Conservation (phyloP, 164 flowering plant species). For the Hamamelis virginiana region DNA sequence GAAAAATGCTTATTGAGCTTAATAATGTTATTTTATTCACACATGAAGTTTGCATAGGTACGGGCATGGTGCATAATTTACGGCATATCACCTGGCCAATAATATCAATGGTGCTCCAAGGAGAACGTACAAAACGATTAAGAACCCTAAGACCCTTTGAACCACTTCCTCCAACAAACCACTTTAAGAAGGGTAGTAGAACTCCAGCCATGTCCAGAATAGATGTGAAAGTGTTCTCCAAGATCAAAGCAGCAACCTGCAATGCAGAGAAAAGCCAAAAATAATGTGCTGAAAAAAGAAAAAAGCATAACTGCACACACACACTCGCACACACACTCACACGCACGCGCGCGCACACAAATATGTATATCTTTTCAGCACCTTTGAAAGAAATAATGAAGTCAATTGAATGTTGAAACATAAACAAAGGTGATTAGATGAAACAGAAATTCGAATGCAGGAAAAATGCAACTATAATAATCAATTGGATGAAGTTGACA, state of each 20-base stretch:
- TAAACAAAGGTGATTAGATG: background rate
- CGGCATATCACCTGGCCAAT: constrained; percentile 67
- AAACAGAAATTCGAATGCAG: background rate
- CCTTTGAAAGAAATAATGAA: background rate
- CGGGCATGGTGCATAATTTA: background rate
- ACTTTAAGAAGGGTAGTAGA: constrained; percentile 81
- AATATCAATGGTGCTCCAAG: constrained; percentile 89
- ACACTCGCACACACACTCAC: too few species aligned
- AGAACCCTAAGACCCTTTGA: constrained; percentile 77
- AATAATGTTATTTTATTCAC: background rate
- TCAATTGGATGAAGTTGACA: background rate
- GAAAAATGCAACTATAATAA: background rate
- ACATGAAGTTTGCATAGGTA: background rate
- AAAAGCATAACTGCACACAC: too few species aligned
- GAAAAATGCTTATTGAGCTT: constrained; percentile 1
- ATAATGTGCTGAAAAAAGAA: background rate
- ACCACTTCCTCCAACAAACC: constrained; percentile 84
- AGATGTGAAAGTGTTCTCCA: constrained; percentile 98
- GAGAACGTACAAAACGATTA: constrained; percentile 87
- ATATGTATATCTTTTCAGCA: too few species aligned
- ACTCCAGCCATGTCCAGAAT: constrained; percentile 98
- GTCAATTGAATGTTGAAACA: too few species aligned
- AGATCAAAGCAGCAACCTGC: constrained; percentile 80
- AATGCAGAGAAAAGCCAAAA: constrained; percentile 7
- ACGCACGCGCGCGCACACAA: too few species aligned